Base-by-base conservation (phyloP, 495 filamentous ascomycete genomes). In the Tricharina praecox region DNA sequence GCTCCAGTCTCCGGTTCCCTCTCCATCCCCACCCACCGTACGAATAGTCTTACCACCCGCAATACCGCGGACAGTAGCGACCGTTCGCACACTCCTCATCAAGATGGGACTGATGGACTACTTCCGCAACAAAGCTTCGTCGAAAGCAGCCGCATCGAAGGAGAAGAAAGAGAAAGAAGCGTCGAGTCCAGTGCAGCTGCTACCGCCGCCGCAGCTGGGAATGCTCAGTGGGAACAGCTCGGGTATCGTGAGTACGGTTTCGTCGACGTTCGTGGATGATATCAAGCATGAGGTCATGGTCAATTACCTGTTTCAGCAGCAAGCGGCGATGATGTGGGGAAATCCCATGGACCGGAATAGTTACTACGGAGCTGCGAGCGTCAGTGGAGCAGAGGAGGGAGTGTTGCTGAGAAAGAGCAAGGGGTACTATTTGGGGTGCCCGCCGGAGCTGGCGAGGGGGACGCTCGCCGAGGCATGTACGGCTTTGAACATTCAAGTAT, bases 221-320 rank as follows among this genome's bases (percentile, higher is more conserved):
- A 62, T 50, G 66, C 40, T 20, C 24, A 24, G 43, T 21, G 25
- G 43, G 5, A 46, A 35, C n/a, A 45, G 39, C 25, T 59, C 56
- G 18, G 55, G 56, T 2, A 51, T 44, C n/a, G 23, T 37, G 20
- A 74, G 69, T 52, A 78, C 76, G 15, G 65, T 48, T n/a, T 54
- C 51, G 28, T 59, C 56, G 0, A 55, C 71, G 39, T 72, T 78
- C 45, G 54, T 81, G 19, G 78, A 82, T 48, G 79, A 84, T 51
- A 82, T 86, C 59, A 84, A 81, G 57, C 79, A 82, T 59, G 80
- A 85, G 56, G 77, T 86, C 47, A 85, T 86, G 81, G 80, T 79
- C 33, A 85, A 81, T 56, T 84, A 79, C 53, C 67, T 86, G 20
- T 81, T 81, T 62, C 81, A 86, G 55, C 80, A 85, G 58, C 79